phyloP scores from a whole-genome alignment of 2,329 filamentous ascomycete genomes.

The Chaetomiaceae sp. region DNA sequence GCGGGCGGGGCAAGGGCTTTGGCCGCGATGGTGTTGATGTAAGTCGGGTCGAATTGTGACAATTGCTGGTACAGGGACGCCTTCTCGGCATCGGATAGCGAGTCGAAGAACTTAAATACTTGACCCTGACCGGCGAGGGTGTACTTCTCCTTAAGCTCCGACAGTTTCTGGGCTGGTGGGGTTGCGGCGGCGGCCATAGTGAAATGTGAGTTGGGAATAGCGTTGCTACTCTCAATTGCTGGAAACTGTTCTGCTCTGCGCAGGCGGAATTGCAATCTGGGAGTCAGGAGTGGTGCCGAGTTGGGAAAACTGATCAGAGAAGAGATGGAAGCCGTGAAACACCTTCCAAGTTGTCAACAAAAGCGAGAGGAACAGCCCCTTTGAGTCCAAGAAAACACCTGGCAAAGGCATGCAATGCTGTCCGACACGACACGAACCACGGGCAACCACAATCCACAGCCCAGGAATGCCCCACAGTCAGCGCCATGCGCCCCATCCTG shows the following conservation, averaged over 20 bases:
- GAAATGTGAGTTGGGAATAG: background rate
- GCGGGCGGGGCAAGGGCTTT: constrained; percentile 75
- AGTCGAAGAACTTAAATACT: constrained; percentile 83
- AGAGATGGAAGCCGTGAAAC: background rate
- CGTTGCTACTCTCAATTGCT: too few relatives aligned
- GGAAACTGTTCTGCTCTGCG: too few relatives aligned
- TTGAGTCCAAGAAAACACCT: constrained; percentile 10
- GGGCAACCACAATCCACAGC: constrained; percentile 7
- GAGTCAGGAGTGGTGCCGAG: too few relatives aligned
- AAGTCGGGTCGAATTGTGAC: constrained; percentile 70
- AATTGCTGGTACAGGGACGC: constrained; percentile 77
- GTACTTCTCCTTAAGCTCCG: constrained; percentile 67
- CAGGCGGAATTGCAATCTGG: too few relatives aligned
- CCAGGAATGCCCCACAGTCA: constrained; percentile 11
- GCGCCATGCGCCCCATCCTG: constrained; percentile 5
- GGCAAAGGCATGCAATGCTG: background rate
- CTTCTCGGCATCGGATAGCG: constrained; percentile 68
- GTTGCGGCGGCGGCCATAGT: background rate
- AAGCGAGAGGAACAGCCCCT: constrained; percentile 1
- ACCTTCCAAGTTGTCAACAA: background rate
- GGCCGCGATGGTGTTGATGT: constrained; percentile 83
- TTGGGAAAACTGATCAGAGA: background rate
- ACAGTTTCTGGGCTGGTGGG: constrained; percentile 62
- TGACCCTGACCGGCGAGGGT: constrained; percentile 71
- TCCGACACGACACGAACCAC: constrained; percentile 8